Percentiles rank a stretch among this genome's conserved stretches.
These are phyloP conservation scores for Alternaria atra DNA, from an alignment of 2,329 filamentous ascomycete genomes.

Conservation along the genomic window DNA sequence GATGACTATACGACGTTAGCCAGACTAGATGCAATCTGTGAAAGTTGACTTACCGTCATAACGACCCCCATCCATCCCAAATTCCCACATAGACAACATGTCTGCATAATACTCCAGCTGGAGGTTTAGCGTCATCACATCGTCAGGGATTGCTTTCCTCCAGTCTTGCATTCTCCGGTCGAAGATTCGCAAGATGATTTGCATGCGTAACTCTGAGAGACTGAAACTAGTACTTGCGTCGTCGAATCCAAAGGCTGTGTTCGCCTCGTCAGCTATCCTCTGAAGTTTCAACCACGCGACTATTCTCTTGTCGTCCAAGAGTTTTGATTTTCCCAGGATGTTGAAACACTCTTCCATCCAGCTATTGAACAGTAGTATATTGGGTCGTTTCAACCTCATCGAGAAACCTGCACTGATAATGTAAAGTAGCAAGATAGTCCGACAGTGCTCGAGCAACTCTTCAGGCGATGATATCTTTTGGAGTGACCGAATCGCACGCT, in stretches of 20 bases:
- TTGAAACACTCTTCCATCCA: conserved; percentile 49
- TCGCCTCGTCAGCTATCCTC: conserved; percentile 49
- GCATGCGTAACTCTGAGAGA: conserved; percentile 47
- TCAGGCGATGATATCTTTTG: conserved; percentile 48
- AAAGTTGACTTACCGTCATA: conserved; percentile 33
- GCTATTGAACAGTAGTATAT: conserved; percentile 47
- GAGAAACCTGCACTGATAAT: conserved; percentile 45
- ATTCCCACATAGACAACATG: conserved; percentile 50
- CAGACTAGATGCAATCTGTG: no score
- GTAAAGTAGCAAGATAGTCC: conserved; percentile 45
- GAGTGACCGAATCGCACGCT: conserved; percentile 41
- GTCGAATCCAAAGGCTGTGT: conserved; percentile 50
- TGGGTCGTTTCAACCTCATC: conserved; percentile 46
- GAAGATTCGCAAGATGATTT: conserved; percentile 48
- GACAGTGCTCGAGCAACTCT: conserved; percentile 47
- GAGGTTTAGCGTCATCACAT: conserved; percentile 40
- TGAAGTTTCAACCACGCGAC: conserved; percentile 46
- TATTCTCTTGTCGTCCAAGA: conserved; percentile 41
- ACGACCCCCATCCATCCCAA: conserved; percentile 49
- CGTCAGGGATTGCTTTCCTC: conserved; percentile 42
- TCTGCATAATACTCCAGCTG: conserved; percentile 45
- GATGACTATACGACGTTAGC: conserved; percentile 27
- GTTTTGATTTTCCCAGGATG: conserved; percentile 44
- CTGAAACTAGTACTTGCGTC: conserved; percentile 50
- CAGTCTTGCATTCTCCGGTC: conserved; percentile 49